Percentiles rank a stretch among this genome's conserved stretches.
These are phyloP conservation scores for Clonostachys sp. DNA, from an alignment of 2,329 filamentous ascomycete species.

Conservation along the genomic window DNA sequence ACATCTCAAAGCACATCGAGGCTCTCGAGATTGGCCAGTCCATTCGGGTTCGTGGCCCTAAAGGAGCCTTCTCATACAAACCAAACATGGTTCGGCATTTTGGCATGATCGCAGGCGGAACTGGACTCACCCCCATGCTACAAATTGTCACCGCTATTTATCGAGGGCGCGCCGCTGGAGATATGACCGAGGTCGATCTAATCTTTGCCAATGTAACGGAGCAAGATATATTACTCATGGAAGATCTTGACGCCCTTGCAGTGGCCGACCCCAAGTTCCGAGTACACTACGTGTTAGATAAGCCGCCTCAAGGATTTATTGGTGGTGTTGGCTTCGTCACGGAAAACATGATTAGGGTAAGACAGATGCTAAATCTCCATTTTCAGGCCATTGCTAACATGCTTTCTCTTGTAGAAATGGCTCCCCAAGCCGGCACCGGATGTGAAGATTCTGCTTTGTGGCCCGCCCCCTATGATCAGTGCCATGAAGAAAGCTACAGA, in stretches of 20 bases:
- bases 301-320: slow-evolving; percentile 85
- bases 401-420: slow-evolving; percentile 49
- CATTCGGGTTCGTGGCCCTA: slow-evolving; percentile 89
- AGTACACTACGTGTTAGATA: slow-evolving; percentile 94
- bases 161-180: background rate
- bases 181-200: background rate
- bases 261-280: slow-evolving; percentile 76
- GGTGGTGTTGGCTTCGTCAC: slow-evolving; percentile 95
- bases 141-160: background rate
- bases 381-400: too few relatives aligned
- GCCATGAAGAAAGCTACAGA: slow-evolving; percentile 96
- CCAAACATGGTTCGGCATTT: slow-evolving; percentile 50
- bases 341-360: slow-evolving; percentile 86
- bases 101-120: background rate
- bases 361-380: slow-evolving; percentile 10
- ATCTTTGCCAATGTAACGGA: background rate
- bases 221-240: background rate
- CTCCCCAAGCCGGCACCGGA: slow-evolving; percentile 80
- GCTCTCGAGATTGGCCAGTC: slow-evolving; percentile 76
- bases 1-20: slow-evolving; percentile 19
- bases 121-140: background rate
- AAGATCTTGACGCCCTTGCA: slow-evolving; percentile 12
- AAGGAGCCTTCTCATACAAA: slow-evolving; percentile 96
- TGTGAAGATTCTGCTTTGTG: slow-evolving; percentile 91
- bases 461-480: slow-evolving; percentile 93